Percentiles rank a stretch among this genome's conserved stretches.
Conservation (phyloP, 768 basidiomycete genomes). For the Termitomyces sp. region DNA sequence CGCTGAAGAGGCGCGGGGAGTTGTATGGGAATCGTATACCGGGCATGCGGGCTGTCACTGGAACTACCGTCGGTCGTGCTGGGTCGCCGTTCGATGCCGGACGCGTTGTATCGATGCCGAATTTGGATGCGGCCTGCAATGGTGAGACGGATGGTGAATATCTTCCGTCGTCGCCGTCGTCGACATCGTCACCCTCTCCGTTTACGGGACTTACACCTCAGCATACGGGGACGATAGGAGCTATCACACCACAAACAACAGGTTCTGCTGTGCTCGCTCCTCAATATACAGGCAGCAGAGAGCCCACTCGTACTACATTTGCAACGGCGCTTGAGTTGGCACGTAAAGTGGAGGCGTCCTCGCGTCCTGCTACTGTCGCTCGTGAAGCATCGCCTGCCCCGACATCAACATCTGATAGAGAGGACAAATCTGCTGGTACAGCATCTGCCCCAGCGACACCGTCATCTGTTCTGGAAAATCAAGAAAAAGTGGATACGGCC, state of each 20-base stretch:
- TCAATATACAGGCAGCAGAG: conserved; percentile 20
- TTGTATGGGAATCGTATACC: conserved; percentile 75
- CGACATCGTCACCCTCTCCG: conserved; percentile 27
- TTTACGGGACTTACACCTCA: conserved; percentile 12
- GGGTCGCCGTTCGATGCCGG: conserved; percentile 19
- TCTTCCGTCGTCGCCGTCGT: conserved; percentile 26
- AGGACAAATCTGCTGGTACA: neutral
- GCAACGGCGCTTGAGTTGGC: conserved; percentile 41
- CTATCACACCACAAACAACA: conserved; percentile 8
- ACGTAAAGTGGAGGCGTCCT: conserved; percentile 26
- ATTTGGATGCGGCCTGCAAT: conserved; percentile 3
- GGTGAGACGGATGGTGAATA: conserved; percentile 24
- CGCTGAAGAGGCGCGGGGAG: conserved; percentile 56
- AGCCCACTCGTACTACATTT: conserved; percentile 32
- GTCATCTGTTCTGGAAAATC: neutral
- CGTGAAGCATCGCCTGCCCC: conserved; percentile 18
- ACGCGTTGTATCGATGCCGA: conserved; percentile 33
- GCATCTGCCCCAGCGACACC: neutral
- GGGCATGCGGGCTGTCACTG: conserved; percentile 32
- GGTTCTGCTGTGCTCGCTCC: conserved; percentile 8
- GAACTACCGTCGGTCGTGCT: conserved; percentile 18
- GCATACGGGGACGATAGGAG: conserved; percentile 3
- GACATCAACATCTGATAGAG: neutral
- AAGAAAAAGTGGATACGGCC: neutral
- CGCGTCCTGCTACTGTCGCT: conserved; percentile 17